Conservation (phyloP, 2,329 filamentous ascomycete species). For the Fusarium sp. region DNA sequence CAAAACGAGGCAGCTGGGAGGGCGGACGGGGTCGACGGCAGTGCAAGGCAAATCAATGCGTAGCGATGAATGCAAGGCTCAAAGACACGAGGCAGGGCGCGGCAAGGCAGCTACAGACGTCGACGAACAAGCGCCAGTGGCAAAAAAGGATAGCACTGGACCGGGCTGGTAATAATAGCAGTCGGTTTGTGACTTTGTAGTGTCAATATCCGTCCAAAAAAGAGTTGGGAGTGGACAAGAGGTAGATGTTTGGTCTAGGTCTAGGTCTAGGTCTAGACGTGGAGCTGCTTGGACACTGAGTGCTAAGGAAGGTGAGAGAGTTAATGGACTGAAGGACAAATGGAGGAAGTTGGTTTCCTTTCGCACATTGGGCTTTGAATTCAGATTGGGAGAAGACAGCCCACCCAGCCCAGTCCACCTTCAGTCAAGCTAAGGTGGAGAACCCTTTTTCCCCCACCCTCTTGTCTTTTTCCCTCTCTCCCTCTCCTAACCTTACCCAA, state of each 20-base stretch:
- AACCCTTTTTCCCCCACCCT: constrained; percentile 10
- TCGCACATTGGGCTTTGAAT: constrained; percentile 13
- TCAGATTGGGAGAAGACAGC: constrained; percentile 19
- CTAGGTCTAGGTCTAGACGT: constrained; percentile 29
- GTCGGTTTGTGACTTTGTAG: constrained; percentile 14
- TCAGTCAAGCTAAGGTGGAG: constrained; percentile 28
- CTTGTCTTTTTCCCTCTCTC: background rate
- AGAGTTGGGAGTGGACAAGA: constrained; percentile 28
- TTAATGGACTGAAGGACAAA: background rate
- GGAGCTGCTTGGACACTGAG: constrained; percentile 16
- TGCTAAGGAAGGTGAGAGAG: background rate
- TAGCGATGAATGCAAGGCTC: constrained; percentile 23
- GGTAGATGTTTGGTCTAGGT: constrained; percentile 38
- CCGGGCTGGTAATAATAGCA: constrained; percentile 8
- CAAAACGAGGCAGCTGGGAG: constrained; percentile 19
- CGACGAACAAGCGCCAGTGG: constrained; percentile 32
- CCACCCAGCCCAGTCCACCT: constrained; percentile 12
- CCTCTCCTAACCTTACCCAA: constrained; percentile 16
- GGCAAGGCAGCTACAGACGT: constrained; percentile 26
- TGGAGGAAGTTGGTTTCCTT: constrained; percentile 25
- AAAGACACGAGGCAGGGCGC: constrained; percentile 18
- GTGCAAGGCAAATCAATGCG: constrained; percentile 28
- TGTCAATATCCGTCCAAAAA: constrained; percentile 22
- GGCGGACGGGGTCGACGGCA: background rate
- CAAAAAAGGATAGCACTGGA: constrained; percentile 9